Base-by-base conservation (phyloP, 306 rosid species). In the Castanea sativa region DNA sequence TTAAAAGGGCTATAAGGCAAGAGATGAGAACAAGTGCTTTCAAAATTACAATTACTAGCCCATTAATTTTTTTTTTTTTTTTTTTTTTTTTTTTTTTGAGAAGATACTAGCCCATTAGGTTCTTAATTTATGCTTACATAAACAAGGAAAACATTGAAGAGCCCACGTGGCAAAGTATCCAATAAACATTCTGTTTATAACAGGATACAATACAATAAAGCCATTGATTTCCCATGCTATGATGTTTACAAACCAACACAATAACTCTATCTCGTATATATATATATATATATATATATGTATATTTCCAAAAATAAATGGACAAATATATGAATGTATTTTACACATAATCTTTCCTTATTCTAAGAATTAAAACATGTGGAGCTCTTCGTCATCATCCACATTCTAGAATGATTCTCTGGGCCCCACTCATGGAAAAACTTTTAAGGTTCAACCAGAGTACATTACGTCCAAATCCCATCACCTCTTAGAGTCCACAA, bases 371-470 rank as follows among this genome's bases (percentile, higher is more conserved):
- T 14, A 7, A 65, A 35, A 59, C 63, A 56, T 15, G 84, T 73
- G 84, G 82, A 38, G 45, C 68, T 51, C 76, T 55, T 76, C 63
- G 41, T 27, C 82, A 41, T 25, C 20, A 9, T n/a, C 52, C 53
- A 74, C 67, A 52, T 74, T 74, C 85, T 69, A 75, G 69, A 75
- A 85, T 73, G 76, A 81, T 81, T 85, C 76, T 19, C 73, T 25
- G 79, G 9, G 55, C 82, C 80, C 52, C 60, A 71, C 78, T 73
- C 69, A 71, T 73, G 38, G 45, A 55, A 68, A 73, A 65, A 58
- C 52, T 23, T 53, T 41, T 23, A 49, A 2, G 12, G 65, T 20
- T 51, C 15, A 69, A 57, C 73, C 72, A 63, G 3, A 41, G 45
- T 41, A 78, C 43, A 45, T 5, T 21, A 67, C 61, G 55, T 69